Evolutionary conservation across 768 basidiomycete genomes (phyloP), one percentile per base, ranked within the genome.

Genomic region (Suillus subluteus): DNA sequence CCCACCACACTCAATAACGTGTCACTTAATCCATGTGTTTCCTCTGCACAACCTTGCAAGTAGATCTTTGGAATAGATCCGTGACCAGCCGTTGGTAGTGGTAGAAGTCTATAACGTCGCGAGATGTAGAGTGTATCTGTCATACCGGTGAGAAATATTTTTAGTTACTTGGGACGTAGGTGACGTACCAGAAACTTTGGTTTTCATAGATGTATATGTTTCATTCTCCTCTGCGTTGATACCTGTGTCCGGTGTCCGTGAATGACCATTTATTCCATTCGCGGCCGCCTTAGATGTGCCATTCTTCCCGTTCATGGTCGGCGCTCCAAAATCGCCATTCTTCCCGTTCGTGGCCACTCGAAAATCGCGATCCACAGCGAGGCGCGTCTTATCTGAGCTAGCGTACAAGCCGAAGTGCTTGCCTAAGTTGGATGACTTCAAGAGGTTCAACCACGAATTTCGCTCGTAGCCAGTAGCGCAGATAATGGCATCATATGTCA

Each of bases 381-480:
- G 63, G 41, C 32, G 37, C 54, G 64, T 32, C 26, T 41, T 62
- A 38, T 67, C 66, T 46, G 62, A 62, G 44, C 56, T 44, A 38
- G 54, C 8, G 55, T 70, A 56, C 37, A 83, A 70, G 38, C 81
- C 81, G 52, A 81, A 81, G 62, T 77, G 71, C 65, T 75, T 73
- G 32, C 77, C 81, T 65, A 85, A 68, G 59, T 67, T 66, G 48
- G 84, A 83, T 30, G 78, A 67, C 32, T 79, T 76, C 66, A 86
- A 71, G 41, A 85, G 72, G 35, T 79, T 72, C 56, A 82, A 68
- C 84, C 84, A 86, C 0, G 77, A 75, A n/a, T 79, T 75, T 35
- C 84, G 80, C 65, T 85, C 81, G 71, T 87, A 87, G 15, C 86
- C 86, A 13, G 86, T 87, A 2, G 84, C 85, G 72, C 82, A 86